Evolutionary conservation across 2,329 filamentous ascomycete species (phyloP).

Genomic region (Aureobasidium pullulans): DNA sequence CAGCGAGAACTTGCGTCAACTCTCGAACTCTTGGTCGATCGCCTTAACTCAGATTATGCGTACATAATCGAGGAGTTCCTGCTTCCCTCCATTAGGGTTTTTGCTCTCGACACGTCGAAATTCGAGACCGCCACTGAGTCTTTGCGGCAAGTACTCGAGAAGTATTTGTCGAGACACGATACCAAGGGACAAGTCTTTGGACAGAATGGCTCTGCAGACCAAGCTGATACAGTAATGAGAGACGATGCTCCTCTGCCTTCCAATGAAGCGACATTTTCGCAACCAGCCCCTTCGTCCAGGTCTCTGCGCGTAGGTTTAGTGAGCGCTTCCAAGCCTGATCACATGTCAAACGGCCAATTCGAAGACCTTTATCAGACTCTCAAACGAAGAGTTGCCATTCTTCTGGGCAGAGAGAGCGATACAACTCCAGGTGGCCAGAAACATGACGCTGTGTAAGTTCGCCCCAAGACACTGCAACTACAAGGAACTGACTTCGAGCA

Average conservation of each 20-base stretch:
- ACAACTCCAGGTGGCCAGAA: neutral
- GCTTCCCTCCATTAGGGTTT: neutral
- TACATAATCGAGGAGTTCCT: slow-evolving; percentile 9
- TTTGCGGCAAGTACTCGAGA: neutral
- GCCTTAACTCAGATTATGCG: neutral
- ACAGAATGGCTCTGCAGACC: neutral
- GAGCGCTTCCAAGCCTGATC: neutral
- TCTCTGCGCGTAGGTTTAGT: neutral
- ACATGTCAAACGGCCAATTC: neutral
- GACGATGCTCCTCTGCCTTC: neutral
- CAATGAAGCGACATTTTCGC: neutral
- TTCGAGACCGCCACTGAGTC: neutral
- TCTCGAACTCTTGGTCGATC: neutral
- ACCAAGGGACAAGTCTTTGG: neutral
- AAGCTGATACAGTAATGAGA: neutral
- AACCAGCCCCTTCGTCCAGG: neutral
- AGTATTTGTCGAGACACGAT: neutral
- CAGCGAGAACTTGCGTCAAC: neutral
- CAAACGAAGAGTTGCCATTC: neutral
- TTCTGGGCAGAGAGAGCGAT: neutral
- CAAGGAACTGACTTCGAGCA: neutral
- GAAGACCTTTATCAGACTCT: neutral
- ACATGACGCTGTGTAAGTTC: neutral
- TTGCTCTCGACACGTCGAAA: neutral
- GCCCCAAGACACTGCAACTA: neutral